Conservation (phyloP, 148 eudicot species). For the Nyssa sinensis region DNA sequence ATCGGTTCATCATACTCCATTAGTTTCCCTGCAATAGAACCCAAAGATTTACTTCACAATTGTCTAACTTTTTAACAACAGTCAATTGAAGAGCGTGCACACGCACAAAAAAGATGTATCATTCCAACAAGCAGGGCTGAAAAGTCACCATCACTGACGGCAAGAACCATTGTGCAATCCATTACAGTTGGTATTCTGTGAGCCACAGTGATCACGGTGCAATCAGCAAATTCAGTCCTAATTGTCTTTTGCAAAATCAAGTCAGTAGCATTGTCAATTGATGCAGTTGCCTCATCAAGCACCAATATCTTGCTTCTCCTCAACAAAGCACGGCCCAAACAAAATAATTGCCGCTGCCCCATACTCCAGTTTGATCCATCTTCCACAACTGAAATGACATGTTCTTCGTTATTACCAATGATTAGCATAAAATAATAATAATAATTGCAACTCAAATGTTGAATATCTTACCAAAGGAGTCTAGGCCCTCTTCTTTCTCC, state of each 20-base stretch:
- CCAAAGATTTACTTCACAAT: conserved; percentile 2
- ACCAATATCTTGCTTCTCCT: conserved; percentile 72
- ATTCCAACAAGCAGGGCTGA: neutral
- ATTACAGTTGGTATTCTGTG: conserved; percentile 83
- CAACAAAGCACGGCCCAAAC: conserved; percentile 71
- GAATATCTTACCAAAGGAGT: conserved; percentile 51
- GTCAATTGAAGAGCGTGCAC: neutral
- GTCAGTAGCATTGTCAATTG: conserved; percentile 76
- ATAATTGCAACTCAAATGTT: neutral
- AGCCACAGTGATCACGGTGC: conserved; percentile 84
- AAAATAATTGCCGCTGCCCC: conserved; percentile 83
- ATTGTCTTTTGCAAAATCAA: conserved; percentile 65
- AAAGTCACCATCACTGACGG: conserved; percentile 65
- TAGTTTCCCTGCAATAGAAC: conserved; percentile 44
- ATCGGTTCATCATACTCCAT: conserved; percentile 75
- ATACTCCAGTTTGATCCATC: conserved; percentile 93
- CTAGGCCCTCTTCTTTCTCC: conserved; percentile 66
- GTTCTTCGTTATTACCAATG: neutral
- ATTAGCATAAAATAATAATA: too few relatives aligned
- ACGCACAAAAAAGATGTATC: neutral
- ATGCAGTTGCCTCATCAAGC: conserved; percentile 88
- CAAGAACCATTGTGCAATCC: conserved; percentile 82
- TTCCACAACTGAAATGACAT: conserved; percentile 52
- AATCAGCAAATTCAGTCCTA: conserved; percentile 63
- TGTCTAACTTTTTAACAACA: neutral